Evolutionary conservation across 148 eudicot genomes (phyloP), one percentile per base, ranked within the genome.

Genomic region (Salicornia ramosissima): DNA sequence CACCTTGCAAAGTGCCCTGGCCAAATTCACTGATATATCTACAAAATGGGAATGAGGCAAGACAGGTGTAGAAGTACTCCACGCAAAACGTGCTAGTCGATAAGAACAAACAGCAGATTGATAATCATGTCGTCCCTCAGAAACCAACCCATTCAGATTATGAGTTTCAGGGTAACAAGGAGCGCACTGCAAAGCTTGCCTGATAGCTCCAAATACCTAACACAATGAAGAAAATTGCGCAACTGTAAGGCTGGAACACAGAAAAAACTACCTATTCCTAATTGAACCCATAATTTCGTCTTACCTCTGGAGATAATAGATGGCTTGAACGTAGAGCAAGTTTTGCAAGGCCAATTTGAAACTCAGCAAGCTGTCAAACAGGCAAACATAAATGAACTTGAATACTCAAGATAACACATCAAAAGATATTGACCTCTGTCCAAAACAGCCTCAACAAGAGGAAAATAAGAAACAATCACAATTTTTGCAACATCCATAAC

Each of bases 311-410:
- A 74, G 91, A 88, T 68, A 85, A 79, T 59, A 90, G 80, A 75
- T 85, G 83, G 71, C 88, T 84, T 69, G 89, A 90, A 63, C 66
- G 80, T 70, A 83, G 45, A 54, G 99, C 99, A 84, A 94, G 93
- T 78, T 87, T 86, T 43, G 90, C 86, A 65, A 94, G 93, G 72
- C 97, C 99, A 76, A 87, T 85, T 74, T 94, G 99, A 75, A 88
- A 90, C 71, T 87, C 96, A 60, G 97, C 88, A 80, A 94, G 80
- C 99, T 94, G 86, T 71, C 74, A 39, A 74, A 51, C 49, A 54
- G 51, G 40, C 64, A 40, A 68, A 58, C 46, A 58, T 65, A 74
- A 79, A 75, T 63, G n/a, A 52, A 64, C 15, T 55, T 36, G 16
- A 26, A 52, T 18, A 40, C 49, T 69, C 42, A 75, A 61, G 49